These are phyloP conservation scores for Termitomyces sp. DNA, from an alignment of 768 basidiomycete species.

Conservation along the genomic window DNA sequence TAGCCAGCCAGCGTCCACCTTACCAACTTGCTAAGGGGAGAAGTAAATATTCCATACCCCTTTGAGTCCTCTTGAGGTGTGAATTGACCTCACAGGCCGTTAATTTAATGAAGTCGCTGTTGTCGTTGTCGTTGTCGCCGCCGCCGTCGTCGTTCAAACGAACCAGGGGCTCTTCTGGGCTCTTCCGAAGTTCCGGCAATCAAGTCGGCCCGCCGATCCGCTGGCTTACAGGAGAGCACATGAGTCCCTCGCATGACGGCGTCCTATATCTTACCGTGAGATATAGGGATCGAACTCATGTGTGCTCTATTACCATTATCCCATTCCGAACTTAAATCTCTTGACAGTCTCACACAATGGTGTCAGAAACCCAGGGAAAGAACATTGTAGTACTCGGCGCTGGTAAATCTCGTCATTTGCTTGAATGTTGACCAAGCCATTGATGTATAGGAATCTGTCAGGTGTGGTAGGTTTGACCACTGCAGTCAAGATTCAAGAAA, in stretches of 20 bases:
- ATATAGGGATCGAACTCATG: neutral
- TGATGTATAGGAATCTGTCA: slow-evolving; percentile 23
- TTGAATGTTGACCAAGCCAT: neutral
- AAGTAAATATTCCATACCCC: neutral
- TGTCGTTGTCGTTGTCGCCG: no score
- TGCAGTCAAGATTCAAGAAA: slow-evolving; percentile 66
- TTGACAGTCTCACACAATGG: neutral
- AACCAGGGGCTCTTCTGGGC: neutral
- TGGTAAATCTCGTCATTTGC: slow-evolving; percentile 6
- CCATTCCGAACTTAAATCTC: neutral
- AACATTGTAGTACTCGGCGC: slow-evolving; percentile 19
- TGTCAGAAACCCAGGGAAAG: neutral
- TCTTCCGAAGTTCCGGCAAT: neutral
- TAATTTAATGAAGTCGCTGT: neutral
- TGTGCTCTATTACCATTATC: neutral
- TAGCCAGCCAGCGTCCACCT: neutral
- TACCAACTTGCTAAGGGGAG: neutral
- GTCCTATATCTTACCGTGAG: no score
- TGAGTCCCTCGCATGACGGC: no score
- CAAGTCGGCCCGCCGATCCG: neutral
- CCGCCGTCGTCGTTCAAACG: neutral
- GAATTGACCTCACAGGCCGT: neutral
- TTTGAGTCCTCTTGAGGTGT: neutral
- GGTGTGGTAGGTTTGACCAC: slow-evolving; percentile 80
- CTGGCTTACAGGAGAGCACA: no score